Evolutionary conservation across 495 filamentous ascomycete species (phyloP).

Genomic region (Haplographium delicatum): DNA sequence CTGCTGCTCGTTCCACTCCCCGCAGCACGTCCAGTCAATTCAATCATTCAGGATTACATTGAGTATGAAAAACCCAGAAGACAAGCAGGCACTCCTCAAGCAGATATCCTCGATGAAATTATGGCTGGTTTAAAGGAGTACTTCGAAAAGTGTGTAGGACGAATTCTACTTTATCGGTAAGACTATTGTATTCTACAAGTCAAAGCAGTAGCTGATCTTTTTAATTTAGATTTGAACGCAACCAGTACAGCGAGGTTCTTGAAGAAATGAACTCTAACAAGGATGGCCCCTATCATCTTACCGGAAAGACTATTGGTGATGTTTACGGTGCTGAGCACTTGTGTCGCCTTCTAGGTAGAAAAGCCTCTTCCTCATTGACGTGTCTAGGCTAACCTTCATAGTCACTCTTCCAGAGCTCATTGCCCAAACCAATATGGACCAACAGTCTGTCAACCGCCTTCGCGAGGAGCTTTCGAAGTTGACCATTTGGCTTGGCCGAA

Average conservation of each 20-base stretch:
- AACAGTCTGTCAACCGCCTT: constrained; percentile 77
- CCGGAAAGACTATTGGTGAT: constrained; percentile 62
- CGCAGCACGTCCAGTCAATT: constrained; percentile 62
- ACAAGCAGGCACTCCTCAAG: constrained; percentile 55
- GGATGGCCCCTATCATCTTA: constrained; percentile 52
- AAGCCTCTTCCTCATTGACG: not conserved
- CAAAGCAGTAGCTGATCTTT: not conserved
- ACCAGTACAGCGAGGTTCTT: constrained; percentile 71
- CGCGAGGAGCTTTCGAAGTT: constrained; percentile 83
- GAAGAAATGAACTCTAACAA: constrained; percentile 52
- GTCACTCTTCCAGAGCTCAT: constrained; percentile 90
- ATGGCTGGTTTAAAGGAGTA: constrained; percentile 80
- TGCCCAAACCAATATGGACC: constrained; percentile 96
- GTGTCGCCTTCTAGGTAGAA: constrained; percentile 77
- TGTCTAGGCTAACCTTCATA: constrained; percentile 33
- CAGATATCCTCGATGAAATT: constrained; percentile 85
- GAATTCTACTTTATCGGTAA: constrained; percentile 79
- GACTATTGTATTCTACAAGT: constrained; percentile 1
- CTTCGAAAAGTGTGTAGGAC: constrained; percentile 80
- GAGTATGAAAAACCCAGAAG: constrained; percentile 64
- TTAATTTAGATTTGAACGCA: constrained; percentile 65
- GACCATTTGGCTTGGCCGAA: constrained; percentile 70
- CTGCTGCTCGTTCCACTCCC: constrained; percentile 80
- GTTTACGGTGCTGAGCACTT: constrained; percentile 95
- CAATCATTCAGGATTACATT: constrained; percentile 76